A percentile compares a stretch with the other conserved stretches of the same genome.
Conservation (phyloP, 768 basidiomycete species). For the Roridomyces roridus region DNA sequence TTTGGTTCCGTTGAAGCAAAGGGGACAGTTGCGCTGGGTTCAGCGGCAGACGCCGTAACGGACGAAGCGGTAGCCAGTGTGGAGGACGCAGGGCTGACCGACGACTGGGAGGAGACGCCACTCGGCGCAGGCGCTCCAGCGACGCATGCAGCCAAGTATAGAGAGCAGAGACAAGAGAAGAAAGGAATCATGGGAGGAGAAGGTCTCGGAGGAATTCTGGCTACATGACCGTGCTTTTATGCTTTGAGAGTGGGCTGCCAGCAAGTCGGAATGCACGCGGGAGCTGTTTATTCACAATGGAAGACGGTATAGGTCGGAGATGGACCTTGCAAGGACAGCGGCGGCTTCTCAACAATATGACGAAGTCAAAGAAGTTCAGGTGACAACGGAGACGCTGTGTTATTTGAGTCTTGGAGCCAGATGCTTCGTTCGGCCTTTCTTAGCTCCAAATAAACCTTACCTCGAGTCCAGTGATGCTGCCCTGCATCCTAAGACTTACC, state of each 20-base stretch:
- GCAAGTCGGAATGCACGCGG: neutral
- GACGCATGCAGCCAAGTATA: constrained; percentile 35
- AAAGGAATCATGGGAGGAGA: constrained; percentile 2
- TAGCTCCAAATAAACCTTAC: no score
- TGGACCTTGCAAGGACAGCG: no score
- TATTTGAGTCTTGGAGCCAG: no score
- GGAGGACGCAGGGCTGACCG: constrained; percentile 4
- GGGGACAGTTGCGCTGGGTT: constrained; percentile 49
- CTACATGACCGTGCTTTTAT: neutral
- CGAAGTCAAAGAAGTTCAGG: no score
- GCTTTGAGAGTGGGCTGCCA: neutral
- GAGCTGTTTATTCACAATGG: no score
- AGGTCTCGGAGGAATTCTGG: neutral
- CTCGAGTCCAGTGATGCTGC: no score
- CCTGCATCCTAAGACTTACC: no score
- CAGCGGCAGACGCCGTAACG: constrained; percentile 30
- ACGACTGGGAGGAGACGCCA: constrained; percentile 21
- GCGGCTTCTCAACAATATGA: no score
- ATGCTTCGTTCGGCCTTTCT: no score
- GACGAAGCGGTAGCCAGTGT: constrained; percentile 23
- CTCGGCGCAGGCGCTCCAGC: constrained; percentile 21
- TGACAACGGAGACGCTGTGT: no score
- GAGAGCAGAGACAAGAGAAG: constrained; percentile 39
- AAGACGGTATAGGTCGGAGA: no score
- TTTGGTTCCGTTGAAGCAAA: constrained; percentile 55